phyloP scores from a whole-genome alignment of 208 protist genomes.

The Acanthamoeba rhysodes region DNA sequence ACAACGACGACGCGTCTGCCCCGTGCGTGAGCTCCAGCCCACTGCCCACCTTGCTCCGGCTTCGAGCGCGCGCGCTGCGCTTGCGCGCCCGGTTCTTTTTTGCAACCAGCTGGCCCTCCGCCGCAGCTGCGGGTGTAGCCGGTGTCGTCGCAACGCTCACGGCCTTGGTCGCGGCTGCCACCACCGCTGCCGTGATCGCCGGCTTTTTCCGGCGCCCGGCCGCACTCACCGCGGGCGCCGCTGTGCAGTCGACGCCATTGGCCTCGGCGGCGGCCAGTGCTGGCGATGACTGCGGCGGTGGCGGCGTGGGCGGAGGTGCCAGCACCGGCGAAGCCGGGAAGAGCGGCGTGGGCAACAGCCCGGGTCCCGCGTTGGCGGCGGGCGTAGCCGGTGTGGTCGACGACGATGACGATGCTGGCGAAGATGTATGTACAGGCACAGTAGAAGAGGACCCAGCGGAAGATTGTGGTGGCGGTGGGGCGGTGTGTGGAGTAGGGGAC shows the following conservation, averaged over 20 bases:
- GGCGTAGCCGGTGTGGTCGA: no score
- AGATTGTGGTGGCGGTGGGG: no score
- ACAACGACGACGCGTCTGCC: not conserved
- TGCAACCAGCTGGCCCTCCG: no score
- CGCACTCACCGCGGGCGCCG: no score
- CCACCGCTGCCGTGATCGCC: not conserved
- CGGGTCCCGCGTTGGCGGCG: no score
- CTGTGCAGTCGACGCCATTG: not conserved
- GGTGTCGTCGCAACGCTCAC: not conserved
- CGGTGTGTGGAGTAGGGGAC: no score
- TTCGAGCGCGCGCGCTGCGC: not conserved
- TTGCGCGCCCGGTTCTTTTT: not conserved
- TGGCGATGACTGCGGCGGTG: not conserved
- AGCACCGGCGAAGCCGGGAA: not conserved
- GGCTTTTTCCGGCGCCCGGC: not conserved
- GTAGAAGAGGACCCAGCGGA: no score
- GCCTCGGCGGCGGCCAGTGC: not conserved
- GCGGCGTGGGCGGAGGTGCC: not conserved
- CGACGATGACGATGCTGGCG: no score
- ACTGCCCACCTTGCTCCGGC: not conserved
- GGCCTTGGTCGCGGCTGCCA: not conserved
- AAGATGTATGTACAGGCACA: no score
- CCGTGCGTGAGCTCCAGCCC: not conserved
- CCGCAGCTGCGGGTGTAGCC: not conserved
- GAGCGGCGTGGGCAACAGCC: no score